phyloP scores from a whole-genome alignment of 2,329 filamentous ascomycete genomes.

The Penicillium sp. region DNA sequence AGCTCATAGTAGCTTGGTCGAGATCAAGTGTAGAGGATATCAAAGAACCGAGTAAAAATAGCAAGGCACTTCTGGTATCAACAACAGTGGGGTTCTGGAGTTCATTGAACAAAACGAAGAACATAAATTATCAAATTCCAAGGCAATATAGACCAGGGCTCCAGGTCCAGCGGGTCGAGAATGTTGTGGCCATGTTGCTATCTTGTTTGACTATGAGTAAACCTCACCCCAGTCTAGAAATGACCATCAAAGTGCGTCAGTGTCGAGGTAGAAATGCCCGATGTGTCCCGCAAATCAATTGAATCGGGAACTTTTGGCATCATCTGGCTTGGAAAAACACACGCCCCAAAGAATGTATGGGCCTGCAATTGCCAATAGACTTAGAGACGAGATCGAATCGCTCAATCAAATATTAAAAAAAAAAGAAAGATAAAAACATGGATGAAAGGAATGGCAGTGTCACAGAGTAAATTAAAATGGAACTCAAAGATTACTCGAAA shows the following conservation, averaged over 20 bases:
- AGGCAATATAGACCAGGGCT: not conserved
- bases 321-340: not conserved
- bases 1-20: not conserved
- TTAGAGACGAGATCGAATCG: not conserved
- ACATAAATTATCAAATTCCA: not conserved
- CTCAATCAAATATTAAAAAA: not conserved
- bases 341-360: not conserved
- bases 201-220: not conserved
- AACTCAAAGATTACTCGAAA: not conserved
- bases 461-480: not conserved
- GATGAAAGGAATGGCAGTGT: not conserved
- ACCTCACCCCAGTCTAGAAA: not conserved
- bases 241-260: not conserved
- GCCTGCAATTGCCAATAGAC: not conserved
- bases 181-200: not conserved
- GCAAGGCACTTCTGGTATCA: not conserved
- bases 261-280: not conserved
- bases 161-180: not conserved
- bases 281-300: not conserved
- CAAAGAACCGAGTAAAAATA: conserved; percentile 1
- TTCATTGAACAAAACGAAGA: not conserved
- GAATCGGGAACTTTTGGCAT: not conserved
- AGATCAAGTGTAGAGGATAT: not conserved
- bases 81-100: not conserved
- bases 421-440: too few relatives aligned